Evolutionary conservation across 768 basidiomycete genomes (phyloP).

Genomic region (Boletus bicolor): DNA sequence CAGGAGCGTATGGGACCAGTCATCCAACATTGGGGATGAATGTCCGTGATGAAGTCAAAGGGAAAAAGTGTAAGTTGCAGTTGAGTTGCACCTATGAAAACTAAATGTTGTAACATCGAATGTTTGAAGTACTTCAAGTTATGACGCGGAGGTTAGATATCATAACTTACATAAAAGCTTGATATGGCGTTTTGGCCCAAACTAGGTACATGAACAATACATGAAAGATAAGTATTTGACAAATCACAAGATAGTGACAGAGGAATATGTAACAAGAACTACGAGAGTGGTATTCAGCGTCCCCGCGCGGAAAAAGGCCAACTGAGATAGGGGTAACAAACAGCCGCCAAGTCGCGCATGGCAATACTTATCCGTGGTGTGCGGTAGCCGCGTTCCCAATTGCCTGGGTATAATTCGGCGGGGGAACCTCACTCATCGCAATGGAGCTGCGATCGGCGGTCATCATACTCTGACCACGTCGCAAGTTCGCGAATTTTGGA

Average conservation of each 20-base stretch:
- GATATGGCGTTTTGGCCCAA: background rate
- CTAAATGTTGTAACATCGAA: background rate
- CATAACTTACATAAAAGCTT: too few relatives aligned
- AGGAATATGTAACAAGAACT: background rate
- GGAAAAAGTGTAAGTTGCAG: background rate
- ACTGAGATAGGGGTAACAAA: background rate
- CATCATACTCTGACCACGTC: background rate
- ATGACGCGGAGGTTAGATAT: too few relatives aligned
- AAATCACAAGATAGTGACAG: background rate
- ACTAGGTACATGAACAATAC: background rate
- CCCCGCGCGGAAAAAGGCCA: background rate
- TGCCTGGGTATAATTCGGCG: conserved; percentile 25
- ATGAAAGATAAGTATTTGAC: background rate
- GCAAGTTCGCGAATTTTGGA: conserved; percentile 9
- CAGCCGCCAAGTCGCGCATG: background rate
- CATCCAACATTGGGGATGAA: conserved; percentile 31
- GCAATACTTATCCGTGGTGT: background rate
- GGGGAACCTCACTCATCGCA: conserved; percentile 18
- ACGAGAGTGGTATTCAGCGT: background rate
- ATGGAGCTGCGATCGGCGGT: conserved; percentile 13
- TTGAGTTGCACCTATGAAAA: background rate
- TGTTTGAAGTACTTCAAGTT: background rate
- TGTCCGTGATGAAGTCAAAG: background rate
- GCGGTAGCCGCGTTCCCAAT: background rate
- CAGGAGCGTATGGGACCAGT: conserved; percentile 34